phyloP scores from a whole-genome alignment of 345 rosid genomes.

The Heritiera fomes region DNA sequence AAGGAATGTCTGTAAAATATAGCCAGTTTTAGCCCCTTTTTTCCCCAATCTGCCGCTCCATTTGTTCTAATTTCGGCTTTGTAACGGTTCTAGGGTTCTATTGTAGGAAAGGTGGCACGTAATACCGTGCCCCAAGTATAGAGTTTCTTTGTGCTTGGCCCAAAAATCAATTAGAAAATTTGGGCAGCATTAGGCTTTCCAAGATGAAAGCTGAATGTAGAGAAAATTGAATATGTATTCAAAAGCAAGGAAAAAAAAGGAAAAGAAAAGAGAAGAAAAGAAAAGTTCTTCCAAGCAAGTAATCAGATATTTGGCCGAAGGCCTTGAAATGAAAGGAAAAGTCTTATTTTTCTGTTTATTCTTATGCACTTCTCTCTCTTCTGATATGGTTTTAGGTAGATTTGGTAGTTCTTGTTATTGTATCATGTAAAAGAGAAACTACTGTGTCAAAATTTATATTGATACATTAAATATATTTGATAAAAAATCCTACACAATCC shows the following conservation, averaged over 20 bases:
- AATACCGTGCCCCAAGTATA: constrained; percentile 28
- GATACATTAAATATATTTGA: neutral
- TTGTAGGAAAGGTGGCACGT: constrained; percentile 29
- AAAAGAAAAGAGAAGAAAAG: neutral
- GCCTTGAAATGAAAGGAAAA: constrained; percentile 29
- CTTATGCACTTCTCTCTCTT: neutral
- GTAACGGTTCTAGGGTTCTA: constrained; percentile 32
- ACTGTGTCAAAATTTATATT: no score
- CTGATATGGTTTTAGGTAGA: neutral
- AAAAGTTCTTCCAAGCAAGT: constrained; percentile 13
- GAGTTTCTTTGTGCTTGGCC: constrained; percentile 31
- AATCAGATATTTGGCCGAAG: constrained; percentile 41
- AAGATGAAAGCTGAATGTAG: constrained; percentile 44
- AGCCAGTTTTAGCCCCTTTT: constrained; percentile 29
- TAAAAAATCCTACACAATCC: neutral
- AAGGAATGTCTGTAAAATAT: constrained; percentile 36
- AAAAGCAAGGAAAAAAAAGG: neutral
- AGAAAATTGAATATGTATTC: constrained; percentile 30
- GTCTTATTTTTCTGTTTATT: neutral
- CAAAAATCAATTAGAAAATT: constrained; percentile 25
- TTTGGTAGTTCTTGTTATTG: no score
- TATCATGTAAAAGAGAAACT: no score
- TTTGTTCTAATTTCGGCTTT: constrained; percentile 24
- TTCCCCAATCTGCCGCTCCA: neutral
- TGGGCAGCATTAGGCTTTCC: constrained; percentile 34